Evolutionary conservation across 2,329 filamentous ascomycete species (phyloP).

Genomic region (Corniculantispora saksenae): DNA sequence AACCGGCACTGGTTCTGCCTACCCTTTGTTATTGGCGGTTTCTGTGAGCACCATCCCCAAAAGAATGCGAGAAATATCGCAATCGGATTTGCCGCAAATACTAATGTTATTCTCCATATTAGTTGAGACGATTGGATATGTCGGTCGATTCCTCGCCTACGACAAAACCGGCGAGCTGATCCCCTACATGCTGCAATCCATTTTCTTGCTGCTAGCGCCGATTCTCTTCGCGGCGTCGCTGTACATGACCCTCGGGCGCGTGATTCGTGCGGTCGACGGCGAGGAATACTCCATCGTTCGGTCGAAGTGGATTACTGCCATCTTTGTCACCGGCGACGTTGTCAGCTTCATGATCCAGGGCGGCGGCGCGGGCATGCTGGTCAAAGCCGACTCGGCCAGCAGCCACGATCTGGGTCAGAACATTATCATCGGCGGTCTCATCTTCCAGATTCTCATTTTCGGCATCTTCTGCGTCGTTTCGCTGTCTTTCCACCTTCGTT

Average conservation of each 20-base stretch:
- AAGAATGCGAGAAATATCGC: background rate
- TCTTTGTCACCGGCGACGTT: slow-evolving; percentile 35
- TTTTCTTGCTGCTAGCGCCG: slow-evolving; percentile 43
- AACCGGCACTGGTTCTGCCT: slow-evolving; percentile 52
- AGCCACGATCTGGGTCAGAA: slow-evolving; percentile 40
- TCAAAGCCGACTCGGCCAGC: slow-evolving; percentile 26
- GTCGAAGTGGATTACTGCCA: slow-evolving; percentile 30
- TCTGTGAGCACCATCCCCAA: slow-evolving; percentile 38
- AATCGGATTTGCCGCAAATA: background rate
- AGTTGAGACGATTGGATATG: slow-evolving; percentile 42
- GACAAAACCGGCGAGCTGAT: slow-evolving; percentile 36
- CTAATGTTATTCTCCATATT: background rate
- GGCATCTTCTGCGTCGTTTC: slow-evolving; percentile 51
- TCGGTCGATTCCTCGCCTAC: slow-evolving; percentile 38
- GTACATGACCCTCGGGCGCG: slow-evolving; percentile 46
- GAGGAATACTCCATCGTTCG: slow-evolving; percentile 26
- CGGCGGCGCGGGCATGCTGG: slow-evolving; percentile 31
- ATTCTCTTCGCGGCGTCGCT: slow-evolving; percentile 47
- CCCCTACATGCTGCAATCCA: slow-evolving; percentile 42
- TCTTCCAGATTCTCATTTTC: slow-evolving; percentile 58
- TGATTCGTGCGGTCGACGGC: slow-evolving; percentile 33
- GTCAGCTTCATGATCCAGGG: slow-evolving; percentile 33
- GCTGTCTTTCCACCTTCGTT: slow-evolving; percentile 42
- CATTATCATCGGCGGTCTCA: slow-evolving; percentile 54
- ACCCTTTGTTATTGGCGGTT: slow-evolving; percentile 45